Percentiles rank a stretch among this genome's conserved stretches.
These are phyloP conservation scores for Mytilinidion resinicola DNA, from an alignment of 495 filamentous ascomycete species.

Conservation along the genomic window DNA sequence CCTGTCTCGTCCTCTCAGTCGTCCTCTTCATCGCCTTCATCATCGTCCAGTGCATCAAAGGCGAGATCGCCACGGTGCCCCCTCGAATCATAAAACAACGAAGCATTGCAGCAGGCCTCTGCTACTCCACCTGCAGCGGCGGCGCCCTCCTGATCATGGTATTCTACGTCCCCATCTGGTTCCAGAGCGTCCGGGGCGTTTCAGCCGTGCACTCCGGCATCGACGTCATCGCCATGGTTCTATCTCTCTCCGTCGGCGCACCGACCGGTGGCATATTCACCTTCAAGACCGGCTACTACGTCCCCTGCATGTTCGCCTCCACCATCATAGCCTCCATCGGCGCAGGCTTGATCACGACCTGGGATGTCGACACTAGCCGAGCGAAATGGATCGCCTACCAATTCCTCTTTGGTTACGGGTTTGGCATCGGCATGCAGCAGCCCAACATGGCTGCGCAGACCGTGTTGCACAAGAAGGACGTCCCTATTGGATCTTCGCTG, in stretches of 20 bases:
- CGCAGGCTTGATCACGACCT: slow-evolving; percentile 26
- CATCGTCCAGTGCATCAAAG: slow-evolving; percentile 45
- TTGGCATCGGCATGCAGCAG: slow-evolving; percentile 27
- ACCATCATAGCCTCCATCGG: slow-evolving; percentile 16
- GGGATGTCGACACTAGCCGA: not conserved
- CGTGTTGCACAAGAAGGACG: slow-evolving; percentile 19
- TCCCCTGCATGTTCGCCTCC: slow-evolving; percentile 47
- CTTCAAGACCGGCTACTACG: slow-evolving; percentile 67
- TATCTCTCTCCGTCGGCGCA: slow-evolving; percentile 43
- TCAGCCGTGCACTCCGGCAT: slow-evolving; percentile 22
- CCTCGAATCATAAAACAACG: slow-evolving; percentile 44
- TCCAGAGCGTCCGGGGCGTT: slow-evolving; percentile 22
- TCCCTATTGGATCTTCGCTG: slow-evolving; percentile 26
- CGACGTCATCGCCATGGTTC: slow-evolving; percentile 16
- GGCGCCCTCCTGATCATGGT: slow-evolving; percentile 51
- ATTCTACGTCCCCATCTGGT: slow-evolving; percentile 28
- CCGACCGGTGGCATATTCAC: slow-evolving; percentile 57
- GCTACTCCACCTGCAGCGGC: slow-evolving; percentile 36
- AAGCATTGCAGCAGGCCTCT: slow-evolving; percentile 36
- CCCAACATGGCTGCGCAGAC: slow-evolving; percentile 23
- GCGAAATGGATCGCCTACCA: slow-evolving; percentile 27
- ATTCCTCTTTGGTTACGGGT: slow-evolving; percentile 22
- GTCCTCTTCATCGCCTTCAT: slow-evolving; percentile 46
- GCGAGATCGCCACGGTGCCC: slow-evolving; percentile 43
- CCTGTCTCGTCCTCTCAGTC: slow-evolving; percentile 41